Evolutionary conservation across 2,329 filamentous ascomycete genomes (phyloP).

Genomic region (Didymosphaeria variabile): DNA sequence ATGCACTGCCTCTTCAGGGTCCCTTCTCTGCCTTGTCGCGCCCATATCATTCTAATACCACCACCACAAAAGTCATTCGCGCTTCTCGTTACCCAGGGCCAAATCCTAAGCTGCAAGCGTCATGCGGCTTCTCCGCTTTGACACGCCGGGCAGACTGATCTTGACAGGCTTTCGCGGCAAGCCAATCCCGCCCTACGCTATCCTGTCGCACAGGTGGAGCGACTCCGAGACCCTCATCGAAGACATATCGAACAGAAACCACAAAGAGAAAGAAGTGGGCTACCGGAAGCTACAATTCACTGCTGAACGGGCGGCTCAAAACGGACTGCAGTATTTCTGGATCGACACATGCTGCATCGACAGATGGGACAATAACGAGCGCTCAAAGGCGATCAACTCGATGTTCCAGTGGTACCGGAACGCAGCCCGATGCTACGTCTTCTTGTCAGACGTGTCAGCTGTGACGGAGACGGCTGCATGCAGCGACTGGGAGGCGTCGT

Average conservation of each 20-base stretch:
- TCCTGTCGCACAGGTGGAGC: slow-evolving; percentile 19
- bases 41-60: background rate
- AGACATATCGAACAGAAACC: slow-evolving; percentile 13
- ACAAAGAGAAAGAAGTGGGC: slow-evolving; percentile 22
- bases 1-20: slow-evolving; percentile 1
- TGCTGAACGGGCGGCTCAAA: slow-evolving; percentile 26
- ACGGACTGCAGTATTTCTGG: slow-evolving; percentile 29
- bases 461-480: slow-evolving; percentile 6
- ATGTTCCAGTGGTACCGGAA: slow-evolving; percentile 28
- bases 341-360: slow-evolving; percentile 19
- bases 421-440: slow-evolving; percentile 30
- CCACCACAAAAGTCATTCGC: background rate
- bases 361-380: slow-evolving; percentile 25
- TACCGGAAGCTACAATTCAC: slow-evolving; percentile 32
- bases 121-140: slow-evolving; percentile 25
- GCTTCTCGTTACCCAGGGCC: background rate
- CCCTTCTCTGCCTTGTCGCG: background rate
- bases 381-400: slow-evolving; percentile 18
- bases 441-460: slow-evolving; percentile 28
- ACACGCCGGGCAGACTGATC: slow-evolving; percentile 16
- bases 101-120: slow-evolving; percentile 1
- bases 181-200: slow-evolving; percentile 18
- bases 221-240: slow-evolving; percentile 14
- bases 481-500: slow-evolving; percentile 23
- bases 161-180: slow-evolving; percentile 23